These are phyloP conservation scores for Ananas comosus DNA, from an alignment of 176 grass and related monocot species.

Conservation along the genomic window DNA sequence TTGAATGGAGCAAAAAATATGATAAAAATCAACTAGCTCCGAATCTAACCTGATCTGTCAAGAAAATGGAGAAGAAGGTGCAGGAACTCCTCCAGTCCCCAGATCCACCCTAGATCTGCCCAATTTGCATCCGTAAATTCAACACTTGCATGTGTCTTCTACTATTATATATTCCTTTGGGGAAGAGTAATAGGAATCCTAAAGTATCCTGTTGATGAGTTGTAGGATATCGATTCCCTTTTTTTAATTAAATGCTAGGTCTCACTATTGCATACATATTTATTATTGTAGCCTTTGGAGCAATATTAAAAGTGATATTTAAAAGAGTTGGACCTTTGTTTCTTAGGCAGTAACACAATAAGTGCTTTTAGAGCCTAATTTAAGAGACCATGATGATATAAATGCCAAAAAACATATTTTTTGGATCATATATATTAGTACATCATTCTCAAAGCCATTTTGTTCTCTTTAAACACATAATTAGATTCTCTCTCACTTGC, in stretches of 20 bases:
- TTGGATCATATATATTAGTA: too few species aligned
- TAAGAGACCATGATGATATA: not conserved
- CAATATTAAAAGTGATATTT: slow-evolving; percentile 3
- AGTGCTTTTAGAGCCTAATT: not conserved
- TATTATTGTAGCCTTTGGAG: not conserved
- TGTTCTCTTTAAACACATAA: too few species aligned
- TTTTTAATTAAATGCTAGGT: not conserved
- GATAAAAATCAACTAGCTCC: too few species aligned
- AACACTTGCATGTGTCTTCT: not conserved
- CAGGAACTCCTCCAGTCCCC: not conserved
- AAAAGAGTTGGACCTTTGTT: not conserved
- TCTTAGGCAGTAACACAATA: not conserved
- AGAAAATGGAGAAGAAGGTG: too few species aligned
- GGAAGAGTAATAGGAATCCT: not conserved
- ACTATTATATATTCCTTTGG: too few species aligned
- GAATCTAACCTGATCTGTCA: too few species aligned
- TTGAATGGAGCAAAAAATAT: too few species aligned
- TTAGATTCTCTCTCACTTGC: too few species aligned
- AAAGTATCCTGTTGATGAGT: not conserved
- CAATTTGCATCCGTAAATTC: too few species aligned
- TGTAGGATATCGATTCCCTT: not conserved
- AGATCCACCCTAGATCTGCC: not conserved
- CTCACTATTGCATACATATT: not conserved
- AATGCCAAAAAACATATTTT: not conserved
- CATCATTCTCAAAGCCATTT: too few species aligned